phyloP scores from a whole-genome alignment of 78 protist genomes.

The slime mould (Dictyostelium discoideum) region DNA sequence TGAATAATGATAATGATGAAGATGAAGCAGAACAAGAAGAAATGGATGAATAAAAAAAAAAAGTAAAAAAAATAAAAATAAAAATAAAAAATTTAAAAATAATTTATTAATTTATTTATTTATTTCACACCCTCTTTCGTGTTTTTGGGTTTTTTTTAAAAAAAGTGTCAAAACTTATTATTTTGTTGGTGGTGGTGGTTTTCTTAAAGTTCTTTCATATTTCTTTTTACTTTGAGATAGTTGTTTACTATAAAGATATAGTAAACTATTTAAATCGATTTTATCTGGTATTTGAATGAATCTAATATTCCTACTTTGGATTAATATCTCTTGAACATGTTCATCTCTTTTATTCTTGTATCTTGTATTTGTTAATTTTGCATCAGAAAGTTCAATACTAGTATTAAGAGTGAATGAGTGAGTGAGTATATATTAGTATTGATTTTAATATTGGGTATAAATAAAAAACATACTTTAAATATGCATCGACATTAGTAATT shows the following conservation, averaged over 20 bases:
- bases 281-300: conserved; percentile 40
- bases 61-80: not conserved
- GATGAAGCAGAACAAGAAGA: conserved; percentile 22
- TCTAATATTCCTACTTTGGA: conserved; percentile 34
- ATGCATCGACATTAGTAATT: conserved; percentile 19
- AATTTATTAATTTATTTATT: not conserved
- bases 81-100: not conserved
- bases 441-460: no score
- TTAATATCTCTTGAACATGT: not conserved
- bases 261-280: conserved; percentile 9
- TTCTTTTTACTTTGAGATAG: conserved; percentile 20
- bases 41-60: not conserved
- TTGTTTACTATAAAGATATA: conserved; percentile 25
- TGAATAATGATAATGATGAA: not conserved
- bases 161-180: no score
- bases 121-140: no score
- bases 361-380: conserved; percentile 14
- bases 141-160: no score
- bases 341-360: not conserved
- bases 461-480: not conserved
- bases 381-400: conserved; percentile 30
- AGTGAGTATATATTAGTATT: no score
- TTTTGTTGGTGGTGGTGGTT: not conserved
- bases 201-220: conserved; percentile 28
- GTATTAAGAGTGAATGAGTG: not conserved